phyloP scores from a whole-genome alignment of 148 eudicot genomes.

The Hydrangea macrophylla region DNA sequence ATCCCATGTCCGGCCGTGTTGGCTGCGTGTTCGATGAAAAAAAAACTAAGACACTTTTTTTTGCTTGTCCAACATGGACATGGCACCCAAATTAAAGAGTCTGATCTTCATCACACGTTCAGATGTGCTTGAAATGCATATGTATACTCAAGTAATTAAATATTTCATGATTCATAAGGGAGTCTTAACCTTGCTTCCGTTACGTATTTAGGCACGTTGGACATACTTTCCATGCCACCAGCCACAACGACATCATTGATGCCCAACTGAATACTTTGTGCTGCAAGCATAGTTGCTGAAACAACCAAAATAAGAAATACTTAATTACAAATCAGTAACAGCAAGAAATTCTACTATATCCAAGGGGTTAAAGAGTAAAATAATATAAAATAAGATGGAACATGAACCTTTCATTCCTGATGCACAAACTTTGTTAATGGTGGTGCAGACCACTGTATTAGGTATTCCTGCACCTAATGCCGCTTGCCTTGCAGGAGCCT shows the following conservation, averaged over 20 bases:
- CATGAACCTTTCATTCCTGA: slow-evolving; percentile 90
- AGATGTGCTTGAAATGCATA: slow-evolving; percentile 2
- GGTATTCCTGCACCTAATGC: slow-evolving; percentile 95
- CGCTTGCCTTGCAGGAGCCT: slow-evolving; percentile 98
- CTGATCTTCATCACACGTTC: too few species aligned
- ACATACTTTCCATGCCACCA: slow-evolving; percentile 99
- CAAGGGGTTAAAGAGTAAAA: not conserved
- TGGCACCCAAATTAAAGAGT: too few species aligned
- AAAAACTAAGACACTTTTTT: too few species aligned
- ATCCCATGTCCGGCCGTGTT: too few species aligned
- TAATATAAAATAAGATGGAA: not conserved
- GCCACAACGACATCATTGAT: slow-evolving; percentile 92
- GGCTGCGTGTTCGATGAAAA: too few species aligned
- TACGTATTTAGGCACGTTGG: slow-evolving; percentile 86
- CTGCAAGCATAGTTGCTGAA: slow-evolving; percentile 94
- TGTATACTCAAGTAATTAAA: not conserved
- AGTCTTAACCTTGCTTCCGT: slow-evolving; percentile 76
- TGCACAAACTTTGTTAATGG: slow-evolving; percentile 97
- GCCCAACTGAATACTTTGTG: slow-evolving; percentile 94
- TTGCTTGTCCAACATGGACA: too few species aligned
- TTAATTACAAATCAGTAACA: not conserved
- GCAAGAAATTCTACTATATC: not conserved
- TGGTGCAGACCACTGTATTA: slow-evolving; percentile 75
- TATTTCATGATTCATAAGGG: not conserved
- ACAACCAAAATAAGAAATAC: slow-evolving; percentile 11